These are phyloP conservation scores for Phialophora macrospora DNA, from an alignment of 2,329 filamentous ascomycete genomes.

Conservation along the genomic window DNA sequence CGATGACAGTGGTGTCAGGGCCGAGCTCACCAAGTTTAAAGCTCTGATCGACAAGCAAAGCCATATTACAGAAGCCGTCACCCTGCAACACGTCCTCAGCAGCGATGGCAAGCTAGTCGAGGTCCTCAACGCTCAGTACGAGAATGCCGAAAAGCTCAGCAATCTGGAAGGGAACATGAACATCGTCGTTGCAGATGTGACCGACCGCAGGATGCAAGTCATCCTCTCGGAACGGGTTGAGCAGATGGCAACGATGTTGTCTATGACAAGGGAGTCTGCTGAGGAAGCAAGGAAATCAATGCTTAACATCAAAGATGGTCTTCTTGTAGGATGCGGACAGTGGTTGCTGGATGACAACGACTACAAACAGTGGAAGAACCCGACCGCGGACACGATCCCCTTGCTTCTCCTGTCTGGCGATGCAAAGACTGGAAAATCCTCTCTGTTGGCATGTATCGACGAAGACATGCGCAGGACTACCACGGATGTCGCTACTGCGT, in stretches of 20 bases:
- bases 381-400: neutral
- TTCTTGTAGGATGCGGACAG: neutral
- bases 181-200: slow-evolving; percentile 7
- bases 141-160: slow-evolving; percentile 9
- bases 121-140: slow-evolving; percentile 8
- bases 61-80: slow-evolving; percentile 40
- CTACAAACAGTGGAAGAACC: neutral
- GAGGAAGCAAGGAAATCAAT: slow-evolving; percentile 5
- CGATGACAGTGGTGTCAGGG: slow-evolving; percentile 42
- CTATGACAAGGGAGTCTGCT: slow-evolving; percentile 1
- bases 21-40: slow-evolving; percentile 38
- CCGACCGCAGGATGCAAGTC: slow-evolving; percentile 8
- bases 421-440: neutral
- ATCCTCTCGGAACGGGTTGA: slow-evolving; percentile 9
- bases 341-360: neutral
- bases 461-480: neutral
- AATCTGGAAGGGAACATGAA: slow-evolving; percentile 6
- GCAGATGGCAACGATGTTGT: slow-evolving; percentile 7
- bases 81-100: slow-evolving; percentile 21
- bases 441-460: neutral
- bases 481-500: neutral
- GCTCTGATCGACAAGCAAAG: slow-evolving; percentile 41
- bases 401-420: neutral
- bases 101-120: slow-evolving; percentile 6
- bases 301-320: neutral